Percentiles rank a stretch among this genome's conserved stretches.
phyloP scores from a whole-genome alignment of 306 rosid species.

The Mucuna pruriens region DNA sequence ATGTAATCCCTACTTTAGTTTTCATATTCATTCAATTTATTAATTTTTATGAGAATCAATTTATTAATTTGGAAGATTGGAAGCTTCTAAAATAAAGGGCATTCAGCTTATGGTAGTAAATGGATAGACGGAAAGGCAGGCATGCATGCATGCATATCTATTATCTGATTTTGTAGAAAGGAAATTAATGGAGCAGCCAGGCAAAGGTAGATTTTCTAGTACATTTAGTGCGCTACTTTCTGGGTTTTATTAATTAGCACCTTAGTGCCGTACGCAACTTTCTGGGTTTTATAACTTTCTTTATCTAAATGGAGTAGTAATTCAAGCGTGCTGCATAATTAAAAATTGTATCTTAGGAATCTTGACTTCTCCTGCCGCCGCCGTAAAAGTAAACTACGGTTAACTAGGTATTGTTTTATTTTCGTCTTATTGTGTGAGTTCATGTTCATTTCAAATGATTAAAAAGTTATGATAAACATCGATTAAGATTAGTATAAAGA shows the following conservation, averaged over 20 bases:
- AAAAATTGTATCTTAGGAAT: not conserved
- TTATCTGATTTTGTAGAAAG: not conserved
- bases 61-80: not conserved
- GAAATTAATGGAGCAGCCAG: constrained; percentile 11
- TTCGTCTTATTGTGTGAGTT: not conserved
- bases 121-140: too few relatives aligned
- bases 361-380: not conserved
- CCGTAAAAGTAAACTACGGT: not conserved
- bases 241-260: not conserved
- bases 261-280: not conserved
- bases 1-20: not conserved
- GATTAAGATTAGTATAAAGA: not conserved
- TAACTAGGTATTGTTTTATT: not conserved
- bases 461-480: not conserved
- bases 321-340: not conserved
- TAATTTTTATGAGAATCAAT: not conserved
- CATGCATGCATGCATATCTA: too few relatives aligned
- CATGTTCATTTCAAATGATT: not conserved
- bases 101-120: too few relatives aligned
- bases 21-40: not conserved
- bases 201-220: constrained; percentile 2
- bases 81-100: constrained; percentile 9
- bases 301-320: not conserved
- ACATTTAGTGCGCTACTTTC: constrained; percentile 1
- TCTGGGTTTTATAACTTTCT: not conserved